Evolutionary conservation across 441 rosid species (phyloP), one percentile per base, ranked within the genome.

Genomic region (Populus tomentosa): DNA sequence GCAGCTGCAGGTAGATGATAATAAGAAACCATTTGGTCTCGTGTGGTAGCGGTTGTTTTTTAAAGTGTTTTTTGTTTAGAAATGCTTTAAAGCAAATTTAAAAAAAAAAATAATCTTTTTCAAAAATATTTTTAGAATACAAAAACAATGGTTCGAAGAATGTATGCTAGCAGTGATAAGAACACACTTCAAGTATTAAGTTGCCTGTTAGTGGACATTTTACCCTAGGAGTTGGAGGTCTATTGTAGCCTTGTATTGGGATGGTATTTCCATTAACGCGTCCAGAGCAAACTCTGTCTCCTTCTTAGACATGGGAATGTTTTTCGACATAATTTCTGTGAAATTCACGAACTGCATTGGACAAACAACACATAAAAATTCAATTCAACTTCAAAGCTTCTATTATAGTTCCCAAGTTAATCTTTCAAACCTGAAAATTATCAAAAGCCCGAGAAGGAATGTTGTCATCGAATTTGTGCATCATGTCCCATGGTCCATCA

Each of bases 401-500:
- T 30, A 59, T 46, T 14, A 14, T 3, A 1, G 72, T 71, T 75
- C 42, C 30, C 3, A 7, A 8, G 33, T 78, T 30, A 7, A 71
- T 67, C 3, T 68, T 10, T 71, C 23, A 84, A 40, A 88, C 98
- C 90, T 95, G 99, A 80, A 95, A 95, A 67, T 94, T 95, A 82
- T 94, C 97, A 38, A 92, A 95, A 67, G 86, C 87, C 14, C 98
- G 90, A 70, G 90, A 77, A 46, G 98, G 98, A 77, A 95, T 95
- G 83, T 92, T 92, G 77, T 95, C 97, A 71, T 95, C 97, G 72
- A 95, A 95, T 79, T 90, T 90, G 74, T 79, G 88, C 97, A 94
- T 94, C 82, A 88, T 88, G 79, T 95, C 98, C 98, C 99, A 95
- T 2, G 99, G 99, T 10, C 98, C 99, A 77, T 95, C 99, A 67